phyloP scores from a whole-genome alignment of 441 rosid genomes.

The Bruguiera hainesii region DNA sequence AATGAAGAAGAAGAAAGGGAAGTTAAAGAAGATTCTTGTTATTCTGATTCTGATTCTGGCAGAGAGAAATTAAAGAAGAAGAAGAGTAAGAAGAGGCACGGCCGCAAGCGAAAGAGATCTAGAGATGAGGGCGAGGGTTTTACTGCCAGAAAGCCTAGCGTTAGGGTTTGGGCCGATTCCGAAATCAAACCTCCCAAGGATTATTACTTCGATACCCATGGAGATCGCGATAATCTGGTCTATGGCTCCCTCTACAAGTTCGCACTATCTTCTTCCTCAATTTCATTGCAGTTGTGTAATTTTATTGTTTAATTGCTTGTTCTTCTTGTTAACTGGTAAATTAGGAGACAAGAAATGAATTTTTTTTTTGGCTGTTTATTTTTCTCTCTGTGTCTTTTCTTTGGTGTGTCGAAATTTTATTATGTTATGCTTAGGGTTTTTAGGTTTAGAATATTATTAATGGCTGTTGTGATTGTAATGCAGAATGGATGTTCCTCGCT shows the following conservation, averaged over 20 bases:
- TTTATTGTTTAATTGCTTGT: background rate
- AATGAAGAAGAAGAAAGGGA: constrained; percentile 26
- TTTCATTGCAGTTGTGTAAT: background rate
- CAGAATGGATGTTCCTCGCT: constrained; percentile 88
- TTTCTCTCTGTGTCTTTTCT: background rate
- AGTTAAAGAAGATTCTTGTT: constrained; percentile 17
- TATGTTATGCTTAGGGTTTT: background rate
- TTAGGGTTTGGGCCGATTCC: constrained; percentile 45
- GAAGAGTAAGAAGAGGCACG: constrained; percentile 30
- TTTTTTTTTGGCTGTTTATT: too few relatives aligned
- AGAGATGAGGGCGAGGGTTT: constrained; percentile 28
- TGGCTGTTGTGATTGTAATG: constrained; percentile 17
- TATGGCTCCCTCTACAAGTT: constrained; percentile 86
- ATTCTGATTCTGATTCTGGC: constrained; percentile 22
- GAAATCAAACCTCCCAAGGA: constrained; percentile 51
- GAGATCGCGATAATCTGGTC: constrained; percentile 81
- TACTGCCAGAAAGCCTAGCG: constrained; percentile 44
- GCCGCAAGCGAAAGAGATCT: constrained; percentile 32
- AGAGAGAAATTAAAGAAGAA: constrained; percentile 36
- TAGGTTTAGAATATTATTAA: background rate
- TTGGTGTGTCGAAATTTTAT: background rate
- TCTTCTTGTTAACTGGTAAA: too few relatives aligned
- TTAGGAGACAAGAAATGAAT: too few relatives aligned
- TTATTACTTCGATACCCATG: constrained; percentile 81
- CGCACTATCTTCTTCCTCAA: background rate